Conservation (phyloP, 768 basidiomycete genomes). For the Termitomyces sp. region DNA sequence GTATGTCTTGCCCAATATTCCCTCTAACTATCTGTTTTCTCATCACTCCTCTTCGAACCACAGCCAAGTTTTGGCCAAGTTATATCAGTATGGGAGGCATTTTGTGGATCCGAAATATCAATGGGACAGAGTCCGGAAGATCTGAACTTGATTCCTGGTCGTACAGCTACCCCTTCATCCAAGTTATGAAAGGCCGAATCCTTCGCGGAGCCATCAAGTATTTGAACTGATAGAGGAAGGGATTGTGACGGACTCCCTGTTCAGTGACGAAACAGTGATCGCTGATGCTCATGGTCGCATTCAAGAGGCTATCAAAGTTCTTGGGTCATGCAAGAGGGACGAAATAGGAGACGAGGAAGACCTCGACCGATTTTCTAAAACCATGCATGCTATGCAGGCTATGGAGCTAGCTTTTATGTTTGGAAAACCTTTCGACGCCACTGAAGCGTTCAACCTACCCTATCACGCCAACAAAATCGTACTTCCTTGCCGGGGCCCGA, state of each 20-base stretch:
- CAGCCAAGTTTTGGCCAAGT: too few species aligned
- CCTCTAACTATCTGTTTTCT: too few species aligned
- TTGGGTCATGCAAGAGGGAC: not conserved
- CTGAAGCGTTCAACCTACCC: not conserved
- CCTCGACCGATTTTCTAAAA: too few species aligned
- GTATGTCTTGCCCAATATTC: too few species aligned
- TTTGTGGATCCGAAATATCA: too few species aligned
- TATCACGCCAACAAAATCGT: not conserved
- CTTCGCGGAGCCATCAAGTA: not conserved
- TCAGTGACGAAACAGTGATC: not conserved
- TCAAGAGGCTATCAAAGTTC: not conserved
- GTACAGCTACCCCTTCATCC: too few species aligned
- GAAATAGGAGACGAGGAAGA: not conserved
- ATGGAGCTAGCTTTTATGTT: not conserved
- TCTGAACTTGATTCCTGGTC: too few species aligned
- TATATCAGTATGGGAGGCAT: too few species aligned
- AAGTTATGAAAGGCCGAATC: not conserved
- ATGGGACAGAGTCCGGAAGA: not conserved
- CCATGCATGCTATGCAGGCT: not conserved
- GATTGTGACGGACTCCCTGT: not conserved
- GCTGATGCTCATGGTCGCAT: not conserved
- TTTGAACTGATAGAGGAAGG: not conserved
- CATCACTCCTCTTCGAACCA: too few species aligned
- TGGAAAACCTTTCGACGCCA: not conserved
- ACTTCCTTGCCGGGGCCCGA: not conserved